phyloP scores from a whole-genome alignment of 352 stramenopile species.

The Pythium monospermum region DNA sequence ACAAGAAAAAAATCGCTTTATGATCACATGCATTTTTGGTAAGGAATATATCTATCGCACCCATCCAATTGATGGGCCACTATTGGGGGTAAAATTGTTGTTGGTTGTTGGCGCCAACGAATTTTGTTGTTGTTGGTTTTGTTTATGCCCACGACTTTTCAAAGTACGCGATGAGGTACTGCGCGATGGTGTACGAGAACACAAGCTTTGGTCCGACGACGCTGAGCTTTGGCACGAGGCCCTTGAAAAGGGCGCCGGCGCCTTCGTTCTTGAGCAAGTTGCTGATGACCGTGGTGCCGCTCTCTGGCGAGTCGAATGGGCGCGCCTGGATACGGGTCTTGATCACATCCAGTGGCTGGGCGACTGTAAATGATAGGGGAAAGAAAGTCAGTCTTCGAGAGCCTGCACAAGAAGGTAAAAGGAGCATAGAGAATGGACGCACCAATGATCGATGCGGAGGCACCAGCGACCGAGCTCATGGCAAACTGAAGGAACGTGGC shows the following conservation, averaged over 20 bases:
- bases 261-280: slow-evolving; percentile 93
- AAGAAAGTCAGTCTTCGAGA: no score
- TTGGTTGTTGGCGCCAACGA: no score
- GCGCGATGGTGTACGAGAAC: slow-evolving; percentile 95
- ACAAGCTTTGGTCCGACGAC: slow-evolving; percentile 95
- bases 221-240: slow-evolving; percentile 92
- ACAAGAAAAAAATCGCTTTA: no score
- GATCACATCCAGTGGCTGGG: slow-evolving; percentile 93
- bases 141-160: slow-evolving; percentile 67
- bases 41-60: slow-evolving; percentile 18
- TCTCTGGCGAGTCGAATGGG: slow-evolving; percentile 92
- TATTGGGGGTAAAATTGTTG: no score
- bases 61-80: slow-evolving; percentile 26
- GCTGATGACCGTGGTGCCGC: slow-evolving; percentile 85
- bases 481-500: slow-evolving; percentile 92
- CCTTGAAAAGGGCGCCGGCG: slow-evolving; percentile 92
- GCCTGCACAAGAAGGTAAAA: slow-evolving; percentile 6
- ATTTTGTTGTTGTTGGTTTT: neutral
- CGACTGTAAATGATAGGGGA: slow-evolving; percentile 41
- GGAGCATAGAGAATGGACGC: slow-evolving; percentile 10
- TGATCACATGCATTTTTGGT: slow-evolving; percentile 4
- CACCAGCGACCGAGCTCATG: slow-evolving; percentile 79
- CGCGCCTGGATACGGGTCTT: slow-evolving; percentile 94
- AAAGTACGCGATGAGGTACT: slow-evolving; percentile 94
- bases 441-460: slow-evolving; percentile 81